Evolutionary conservation across 306 rosid genomes (phyloP), one percentile per base, ranked within the genome.

Genomic region (Lablab purpureus): DNA sequence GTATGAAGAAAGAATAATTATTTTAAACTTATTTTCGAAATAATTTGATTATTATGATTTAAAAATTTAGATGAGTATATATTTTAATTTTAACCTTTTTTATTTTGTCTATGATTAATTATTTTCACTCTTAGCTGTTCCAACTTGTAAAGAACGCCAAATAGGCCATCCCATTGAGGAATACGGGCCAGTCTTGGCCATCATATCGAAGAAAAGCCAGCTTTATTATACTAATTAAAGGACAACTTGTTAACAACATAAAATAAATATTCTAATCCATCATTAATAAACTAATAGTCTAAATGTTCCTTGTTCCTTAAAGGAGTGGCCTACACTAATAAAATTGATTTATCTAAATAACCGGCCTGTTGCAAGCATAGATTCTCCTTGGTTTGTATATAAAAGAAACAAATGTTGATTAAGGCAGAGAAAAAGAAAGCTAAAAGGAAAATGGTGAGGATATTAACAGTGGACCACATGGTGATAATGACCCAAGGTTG

Each of bases 391-490:
- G 60, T 66, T 74, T 85, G 9, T 36, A 63, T 23, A 22, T 14
- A 63, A 51, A 60, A 30, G 43, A 60, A 80, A 81, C 25, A 45
- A 55, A 73, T 55, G 80, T 66, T 78, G 73, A 87, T 71, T 71
- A 58, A 59, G 72, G 66, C 43, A 28, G 25, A 15, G 41, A 41
- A 60, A 70, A 63, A 54, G 56, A 54, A 80, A 52, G 82, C 51
- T 85, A 17, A 74, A 40, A 36, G 52, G 52, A 74, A 79, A 67
- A 71, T 46, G n/a, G 21, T 63, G 81, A 79, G 73, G 40, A 7
- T 47, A 77, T 73, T 64, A 80, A 68, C 58, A 82, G 72, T 63
- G 71, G 84, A 77, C 89, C 89, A 86, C 69, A 86, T 73, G 88
- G 67, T 81, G 83, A 79, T 81, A 67, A 76, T 81, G 89, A 85